These are phyloP conservation scores for Chaetomium olivaceum DNA, from an alignment of 2,329 filamentous ascomycete genomes.

Conservation along the genomic window DNA sequence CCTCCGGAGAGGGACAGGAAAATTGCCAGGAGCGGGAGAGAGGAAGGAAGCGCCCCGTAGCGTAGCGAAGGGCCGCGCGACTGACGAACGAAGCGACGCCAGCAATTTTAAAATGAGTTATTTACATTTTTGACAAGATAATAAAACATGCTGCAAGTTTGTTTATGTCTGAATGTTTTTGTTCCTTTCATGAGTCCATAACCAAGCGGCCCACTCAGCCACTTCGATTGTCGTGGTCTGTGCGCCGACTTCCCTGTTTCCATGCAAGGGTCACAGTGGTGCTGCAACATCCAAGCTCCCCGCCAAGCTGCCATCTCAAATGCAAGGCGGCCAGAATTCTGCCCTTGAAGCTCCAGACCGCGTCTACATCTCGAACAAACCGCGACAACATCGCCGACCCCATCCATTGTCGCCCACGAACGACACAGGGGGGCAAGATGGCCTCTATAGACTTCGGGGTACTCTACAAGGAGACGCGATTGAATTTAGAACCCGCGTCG, in stretches of 20 bases:
- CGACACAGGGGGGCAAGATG: slow-evolving; percentile 64
- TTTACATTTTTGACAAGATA: not conserved
- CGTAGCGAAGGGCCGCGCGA: too few species aligned
- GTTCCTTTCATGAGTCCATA: too few species aligned
- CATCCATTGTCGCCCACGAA: slow-evolving; percentile 29
- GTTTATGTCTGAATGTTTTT: not conserved
- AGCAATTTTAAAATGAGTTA: not conserved
- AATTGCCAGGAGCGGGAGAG: too few species aligned
- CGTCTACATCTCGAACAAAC: slow-evolving; percentile 22
- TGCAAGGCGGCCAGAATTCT: slow-evolving; percentile 33
- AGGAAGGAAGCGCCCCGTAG: too few species aligned
- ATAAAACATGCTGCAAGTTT: not conserved
- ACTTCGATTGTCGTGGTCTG: slow-evolving; percentile 7
- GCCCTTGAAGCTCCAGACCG: slow-evolving; percentile 29
- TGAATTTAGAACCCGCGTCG: slow-evolving; percentile 76
- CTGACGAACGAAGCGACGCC: too few species aligned
- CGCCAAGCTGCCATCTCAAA: slow-evolving; percentile 19
- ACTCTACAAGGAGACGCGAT: slow-evolving; percentile 82
- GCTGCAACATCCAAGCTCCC: slow-evolving; percentile 19
- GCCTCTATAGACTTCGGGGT: slow-evolving; percentile 61
- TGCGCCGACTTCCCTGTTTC: not conserved
- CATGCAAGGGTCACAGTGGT: not conserved
- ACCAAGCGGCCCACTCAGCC: not conserved
- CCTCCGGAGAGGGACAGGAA: too few species aligned
- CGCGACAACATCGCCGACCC: slow-evolving; percentile 28